These are phyloP conservation scores for Abelmoschus esculentus DNA, from an alignment of 345 rosid genomes.

Conservation along the genomic window DNA sequence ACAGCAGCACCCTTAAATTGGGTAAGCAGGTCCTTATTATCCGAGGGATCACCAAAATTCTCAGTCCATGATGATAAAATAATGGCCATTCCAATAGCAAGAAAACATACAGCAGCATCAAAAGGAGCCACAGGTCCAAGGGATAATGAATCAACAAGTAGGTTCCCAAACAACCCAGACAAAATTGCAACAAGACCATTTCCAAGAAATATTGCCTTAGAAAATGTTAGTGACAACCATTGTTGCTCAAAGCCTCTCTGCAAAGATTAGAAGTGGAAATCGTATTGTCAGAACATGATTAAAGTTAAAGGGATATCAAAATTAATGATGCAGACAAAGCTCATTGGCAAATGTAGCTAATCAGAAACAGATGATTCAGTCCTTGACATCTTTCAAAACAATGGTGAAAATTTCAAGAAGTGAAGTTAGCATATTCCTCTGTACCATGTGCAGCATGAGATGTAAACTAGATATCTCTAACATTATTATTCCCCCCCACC, in stretches of 20 bases:
- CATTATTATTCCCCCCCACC: no score
- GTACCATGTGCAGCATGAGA: neutral
- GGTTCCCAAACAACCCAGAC: slow-evolving; percentile 75
- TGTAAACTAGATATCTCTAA: neutral
- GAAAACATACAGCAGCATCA: slow-evolving; percentile 92
- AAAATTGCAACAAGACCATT: slow-evolving; percentile 90
- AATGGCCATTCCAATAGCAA: slow-evolving; percentile 84
- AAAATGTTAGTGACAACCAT: slow-evolving; percentile 86
- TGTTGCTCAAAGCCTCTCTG: slow-evolving; percentile 92
- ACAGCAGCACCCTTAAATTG: slow-evolving; percentile 89
- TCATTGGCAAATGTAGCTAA: neutral
- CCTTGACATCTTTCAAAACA: neutral
- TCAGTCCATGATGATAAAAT: slow-evolving; percentile 80
- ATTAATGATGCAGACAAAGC: neutral
- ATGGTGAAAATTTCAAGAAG: neutral
- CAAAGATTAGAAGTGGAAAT: slow-evolving; percentile 8
- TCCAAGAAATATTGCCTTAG: slow-evolving; percentile 89
- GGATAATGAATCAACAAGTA: slow-evolving; percentile 67
- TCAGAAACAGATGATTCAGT: neutral
- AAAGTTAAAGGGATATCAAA: neutral
- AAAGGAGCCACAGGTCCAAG: slow-evolving; percentile 98
- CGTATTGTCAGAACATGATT: neutral
- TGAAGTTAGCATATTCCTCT: neutral
- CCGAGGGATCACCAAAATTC: slow-evolving; percentile 88
- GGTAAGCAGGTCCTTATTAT: slow-evolving; percentile 76